phyloP scores from a whole-genome alignment of 2,329 filamentous ascomycete genomes.

The Xylariales sp. region DNA sequence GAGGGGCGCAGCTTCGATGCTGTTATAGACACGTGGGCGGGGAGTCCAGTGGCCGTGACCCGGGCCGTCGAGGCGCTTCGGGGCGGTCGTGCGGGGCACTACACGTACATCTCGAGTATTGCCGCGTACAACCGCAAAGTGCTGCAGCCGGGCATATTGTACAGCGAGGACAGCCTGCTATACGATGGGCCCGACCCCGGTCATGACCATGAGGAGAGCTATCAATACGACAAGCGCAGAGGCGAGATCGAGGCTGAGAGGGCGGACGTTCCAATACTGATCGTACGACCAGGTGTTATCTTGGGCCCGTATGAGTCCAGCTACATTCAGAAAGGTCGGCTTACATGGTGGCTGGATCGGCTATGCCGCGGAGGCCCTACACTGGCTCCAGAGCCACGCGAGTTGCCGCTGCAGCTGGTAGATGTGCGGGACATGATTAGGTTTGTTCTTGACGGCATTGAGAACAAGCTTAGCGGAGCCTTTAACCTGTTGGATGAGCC shows the following conservation, averaged over 20 bases:
- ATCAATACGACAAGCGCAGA: conserved; percentile 3
- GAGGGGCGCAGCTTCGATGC: conserved; percentile 10
- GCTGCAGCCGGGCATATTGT: conserved; percentile 4
- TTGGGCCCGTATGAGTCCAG: background rate
- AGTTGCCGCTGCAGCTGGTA: conserved; percentile 6
- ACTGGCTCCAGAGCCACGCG: conserved; percentile 6
- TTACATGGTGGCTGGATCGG: conserved; percentile 9
- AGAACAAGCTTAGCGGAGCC: background rate
- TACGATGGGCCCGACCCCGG: conserved; percentile 3
- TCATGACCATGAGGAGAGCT: background rate
- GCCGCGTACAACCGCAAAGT: conserved; percentile 5
- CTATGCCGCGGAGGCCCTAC: conserved; percentile 6
- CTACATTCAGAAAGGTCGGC: conserved; percentile 1
- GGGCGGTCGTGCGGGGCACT: conserved; percentile 10
- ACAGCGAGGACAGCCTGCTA: conserved; percentile 9
- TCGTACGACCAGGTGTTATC: conserved; percentile 3
- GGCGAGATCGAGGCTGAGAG: conserved; percentile 1
- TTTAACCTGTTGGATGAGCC: conserved; percentile 2
- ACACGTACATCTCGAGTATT: conserved; percentile 13
- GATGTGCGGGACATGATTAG: conserved; percentile 4
- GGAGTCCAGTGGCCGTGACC: conserved; percentile 10
- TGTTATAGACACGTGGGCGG: conserved; percentile 14
- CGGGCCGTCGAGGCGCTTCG: conserved; percentile 10
- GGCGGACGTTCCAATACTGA: conserved; percentile 1
- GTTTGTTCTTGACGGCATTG: conserved; percentile 4